Evolutionary conservation across 2,329 filamentous ascomycete species (phyloP).

Genomic region (Pyrenochaeta sp.): DNA sequence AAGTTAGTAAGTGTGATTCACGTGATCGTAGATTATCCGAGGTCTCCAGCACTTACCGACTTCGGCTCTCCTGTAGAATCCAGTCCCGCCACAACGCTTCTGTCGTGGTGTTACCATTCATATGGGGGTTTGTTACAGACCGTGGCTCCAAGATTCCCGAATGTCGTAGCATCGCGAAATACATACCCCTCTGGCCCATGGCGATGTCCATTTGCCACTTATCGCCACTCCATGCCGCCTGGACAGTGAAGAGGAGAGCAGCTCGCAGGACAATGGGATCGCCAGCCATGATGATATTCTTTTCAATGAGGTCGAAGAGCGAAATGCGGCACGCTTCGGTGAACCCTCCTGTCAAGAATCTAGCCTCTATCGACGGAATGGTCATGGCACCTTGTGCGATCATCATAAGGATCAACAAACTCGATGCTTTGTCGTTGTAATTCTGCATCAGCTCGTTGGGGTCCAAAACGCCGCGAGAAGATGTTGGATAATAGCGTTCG

Average conservation of each 20-base stretch:
- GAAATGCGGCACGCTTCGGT: slow-evolving; percentile 77
- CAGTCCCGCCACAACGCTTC: slow-evolving; percentile 69
- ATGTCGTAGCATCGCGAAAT: slow-evolving; percentile 75
- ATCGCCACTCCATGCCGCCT: slow-evolving; percentile 77
- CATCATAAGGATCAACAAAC: slow-evolving; percentile 73
- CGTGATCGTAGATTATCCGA: slow-evolving; percentile 23
- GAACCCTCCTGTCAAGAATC: slow-evolving; percentile 71
- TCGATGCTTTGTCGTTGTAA: slow-evolving; percentile 70
- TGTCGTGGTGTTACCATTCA: slow-evolving; percentile 55
- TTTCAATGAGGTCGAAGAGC: slow-evolving; percentile 75
- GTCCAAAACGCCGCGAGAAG: slow-evolving; percentile 68
- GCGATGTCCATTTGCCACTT: slow-evolving; percentile 82
- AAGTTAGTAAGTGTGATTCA: slow-evolving; percentile 31
- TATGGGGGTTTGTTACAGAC: slow-evolving; percentile 55
- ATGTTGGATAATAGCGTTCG: slow-evolving; percentile 71
- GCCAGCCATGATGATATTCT: slow-evolving; percentile 72
- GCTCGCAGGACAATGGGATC: slow-evolving; percentile 71
- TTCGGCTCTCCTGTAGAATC: slow-evolving; percentile 71
- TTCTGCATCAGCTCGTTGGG: slow-evolving; percentile 71
- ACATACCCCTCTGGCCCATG: slow-evolving; percentile 78
- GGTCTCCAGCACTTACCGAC: slow-evolving; percentile 58
- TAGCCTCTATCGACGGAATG: slow-evolving; percentile 71
- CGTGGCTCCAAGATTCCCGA: slow-evolving; percentile 70
- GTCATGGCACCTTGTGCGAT: slow-evolving; percentile 74
- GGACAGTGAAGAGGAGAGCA: slow-evolving; percentile 72